Percentiles rank a stretch among this genome's conserved stretches.
These are phyloP conservation scores for Cladosporium halotolerans DNA, from an alignment of 2,329 filamentous ascomycete species.

Conservation along the genomic window DNA sequence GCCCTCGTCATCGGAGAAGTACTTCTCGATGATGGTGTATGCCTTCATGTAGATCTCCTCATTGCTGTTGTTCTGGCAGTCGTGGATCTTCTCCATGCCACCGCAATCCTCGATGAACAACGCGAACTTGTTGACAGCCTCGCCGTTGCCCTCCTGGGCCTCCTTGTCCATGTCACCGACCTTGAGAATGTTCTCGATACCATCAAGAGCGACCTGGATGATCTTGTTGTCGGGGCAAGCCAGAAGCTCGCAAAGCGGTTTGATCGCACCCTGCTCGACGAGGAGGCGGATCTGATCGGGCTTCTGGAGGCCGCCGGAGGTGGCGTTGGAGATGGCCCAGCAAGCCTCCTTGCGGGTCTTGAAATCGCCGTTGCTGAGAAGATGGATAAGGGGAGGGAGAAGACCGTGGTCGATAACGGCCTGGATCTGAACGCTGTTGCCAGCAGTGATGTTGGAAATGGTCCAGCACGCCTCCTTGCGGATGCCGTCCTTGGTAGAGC, in stretches of 20 bases:
- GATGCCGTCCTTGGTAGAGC: slow-evolving; percentile 97
- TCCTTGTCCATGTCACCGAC: slow-evolving; percentile 98
- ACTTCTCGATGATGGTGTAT: slow-evolving; percentile 99
- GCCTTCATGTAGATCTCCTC: slow-evolving; percentile 99
- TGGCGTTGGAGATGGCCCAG: slow-evolving; percentile 99
- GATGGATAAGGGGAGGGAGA: slow-evolving; percentile 90
- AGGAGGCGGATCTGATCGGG: slow-evolving; percentile 97
- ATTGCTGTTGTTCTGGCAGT: slow-evolving; percentile 99
- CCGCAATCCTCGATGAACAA: slow-evolving; percentile 98
- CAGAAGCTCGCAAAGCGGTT: slow-evolving; percentile 90
- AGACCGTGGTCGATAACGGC: slow-evolving; percentile 94
- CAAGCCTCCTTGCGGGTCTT: slow-evolving; percentile 99
- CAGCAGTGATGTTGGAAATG: slow-evolving; percentile 97
- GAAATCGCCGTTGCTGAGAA: slow-evolving; percentile 92
- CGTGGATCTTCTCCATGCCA: slow-evolving; percentile 99
- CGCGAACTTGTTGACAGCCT: slow-evolving; percentile 88
- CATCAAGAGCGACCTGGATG: slow-evolving; percentile 95
- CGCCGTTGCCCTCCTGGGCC: slow-evolving; percentile 64
- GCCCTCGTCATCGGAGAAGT: slow-evolving; percentile 98
- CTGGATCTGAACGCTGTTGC: slow-evolving; percentile 97
- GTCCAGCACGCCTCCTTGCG: slow-evolving; percentile 99
- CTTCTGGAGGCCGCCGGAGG: slow-evolving; percentile 94
- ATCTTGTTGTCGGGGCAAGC: slow-evolving; percentile 99
- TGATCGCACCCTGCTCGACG: slow-evolving; percentile 90
- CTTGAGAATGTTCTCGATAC: slow-evolving; percentile 98